Evolutionary conservation across 202 grass and related monocot species (phyloP).

Genomic region (Dendrocalamus latiflorus): DNA sequence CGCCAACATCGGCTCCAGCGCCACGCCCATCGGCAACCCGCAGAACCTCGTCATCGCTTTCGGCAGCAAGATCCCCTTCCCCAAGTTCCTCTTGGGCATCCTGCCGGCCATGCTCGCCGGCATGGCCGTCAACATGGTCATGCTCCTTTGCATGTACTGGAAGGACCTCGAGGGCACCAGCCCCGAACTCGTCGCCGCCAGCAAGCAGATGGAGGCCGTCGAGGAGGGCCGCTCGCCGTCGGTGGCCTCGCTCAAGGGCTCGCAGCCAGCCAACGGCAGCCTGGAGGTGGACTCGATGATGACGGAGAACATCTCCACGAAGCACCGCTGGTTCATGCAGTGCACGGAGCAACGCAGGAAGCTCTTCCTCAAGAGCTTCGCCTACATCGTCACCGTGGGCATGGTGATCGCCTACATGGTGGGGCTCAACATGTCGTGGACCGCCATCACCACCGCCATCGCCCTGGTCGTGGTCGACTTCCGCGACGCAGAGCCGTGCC

Average conservation of each 20-base stretch:
- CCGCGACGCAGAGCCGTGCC: constrained; percentile 73
- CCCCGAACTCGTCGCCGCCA: not conserved
- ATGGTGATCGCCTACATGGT: constrained; percentile 81
- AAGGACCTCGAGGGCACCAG: constrained; percentile 39
- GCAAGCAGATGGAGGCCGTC: constrained; percentile 38
- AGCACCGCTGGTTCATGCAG: constrained; percentile 77
- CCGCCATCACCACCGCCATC: constrained; percentile 72
- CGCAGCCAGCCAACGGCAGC: not conserved
- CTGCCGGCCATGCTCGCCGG: constrained; percentile 75
- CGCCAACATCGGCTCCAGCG: constrained; percentile 84
- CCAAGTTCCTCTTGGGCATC: constrained; percentile 64
- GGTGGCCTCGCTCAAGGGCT: constrained; percentile 39
- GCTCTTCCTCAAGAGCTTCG: constrained; percentile 72
- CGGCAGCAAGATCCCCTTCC: constrained; percentile 80
- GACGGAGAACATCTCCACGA: constrained; percentile 46
- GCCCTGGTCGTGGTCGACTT: constrained; percentile 89
- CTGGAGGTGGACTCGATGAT: constrained; percentile 3
- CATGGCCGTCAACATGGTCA: constrained; percentile 61
- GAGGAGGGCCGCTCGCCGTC: constrained; percentile 44
- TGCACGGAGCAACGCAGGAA: constrained; percentile 49
- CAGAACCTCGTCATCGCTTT: constrained; percentile 93
- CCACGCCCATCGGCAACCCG: constrained; percentile 93
- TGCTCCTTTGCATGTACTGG: constrained; percentile 80
- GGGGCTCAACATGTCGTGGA: constrained; percentile 98
- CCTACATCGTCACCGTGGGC: constrained; percentile 78